phyloP scores from a whole-genome alignment of 345 rosid genomes.

The Schrenkiella parvula region DNA sequence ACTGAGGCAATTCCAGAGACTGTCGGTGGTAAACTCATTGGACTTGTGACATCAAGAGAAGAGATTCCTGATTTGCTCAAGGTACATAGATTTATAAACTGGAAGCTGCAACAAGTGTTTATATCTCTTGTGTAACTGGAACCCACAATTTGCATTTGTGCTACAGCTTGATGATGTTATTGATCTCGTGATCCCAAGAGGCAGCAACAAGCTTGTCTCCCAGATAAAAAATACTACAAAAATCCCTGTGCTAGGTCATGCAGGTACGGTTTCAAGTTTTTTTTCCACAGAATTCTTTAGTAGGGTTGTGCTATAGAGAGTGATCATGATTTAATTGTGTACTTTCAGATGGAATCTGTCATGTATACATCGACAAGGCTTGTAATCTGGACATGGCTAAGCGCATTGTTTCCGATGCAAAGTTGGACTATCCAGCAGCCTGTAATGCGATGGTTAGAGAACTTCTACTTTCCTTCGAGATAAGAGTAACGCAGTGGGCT shows the following conservation, averaged over 20 bases:
- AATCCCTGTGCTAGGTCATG: conserved; percentile 96
- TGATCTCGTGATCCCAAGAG: conserved; percentile 99
- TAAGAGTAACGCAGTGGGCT: background rate
- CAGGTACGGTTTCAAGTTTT: conserved; percentile 47
- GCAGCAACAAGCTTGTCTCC: conserved; percentile 92
- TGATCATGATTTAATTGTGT: background rate
- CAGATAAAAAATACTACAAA: conserved; percentile 86
- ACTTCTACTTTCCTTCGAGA: background rate
- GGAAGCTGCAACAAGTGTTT: background rate
- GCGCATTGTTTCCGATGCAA: conserved; percentile 82
- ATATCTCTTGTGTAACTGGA: background rate
- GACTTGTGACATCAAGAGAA: conserved; percentile 91
- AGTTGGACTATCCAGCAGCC: conserved; percentile 93
- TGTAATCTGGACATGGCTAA: conserved; percentile 82
- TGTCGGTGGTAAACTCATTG: conserved; percentile 77
- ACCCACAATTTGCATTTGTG: conserved; percentile 28
- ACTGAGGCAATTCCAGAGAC: conserved; percentile 81
- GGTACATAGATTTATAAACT: conserved; percentile 42
- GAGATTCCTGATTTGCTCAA: conserved; percentile 96
- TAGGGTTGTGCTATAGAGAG: background rate
- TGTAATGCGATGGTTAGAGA: conserved; percentile 89
- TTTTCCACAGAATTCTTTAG: background rate
- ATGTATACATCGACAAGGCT: conserved; percentile 82
- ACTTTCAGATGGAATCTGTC: conserved; percentile 95
- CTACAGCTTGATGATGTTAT: conserved; percentile 95